phyloP scores from a whole-genome alignment of 2,329 filamentous ascomycete species.

The Parastagonospora nodorum region DNA sequence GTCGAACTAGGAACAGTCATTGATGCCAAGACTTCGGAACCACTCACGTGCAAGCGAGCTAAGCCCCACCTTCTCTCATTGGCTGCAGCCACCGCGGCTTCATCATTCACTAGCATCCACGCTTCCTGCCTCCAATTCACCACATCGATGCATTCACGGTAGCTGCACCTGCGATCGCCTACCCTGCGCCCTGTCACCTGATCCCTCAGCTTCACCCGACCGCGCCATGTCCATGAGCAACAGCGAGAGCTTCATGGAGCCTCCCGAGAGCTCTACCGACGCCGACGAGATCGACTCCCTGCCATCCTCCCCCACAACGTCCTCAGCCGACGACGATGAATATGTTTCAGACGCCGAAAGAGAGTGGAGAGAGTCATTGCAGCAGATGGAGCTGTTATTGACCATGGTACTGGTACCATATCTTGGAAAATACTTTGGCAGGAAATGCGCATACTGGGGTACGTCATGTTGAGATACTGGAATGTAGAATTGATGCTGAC shows the following conservation, averaged over 20 bases:
- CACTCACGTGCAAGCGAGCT: constrained; percentile 20
- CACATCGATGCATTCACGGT: constrained; percentile 25
- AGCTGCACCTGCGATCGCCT: constrained; percentile 10
- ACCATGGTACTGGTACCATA: constrained; percentile 96
- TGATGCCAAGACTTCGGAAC: constrained; percentile 18
- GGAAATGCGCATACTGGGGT: constrained; percentile 98
- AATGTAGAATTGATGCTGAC: constrained; percentile 2
- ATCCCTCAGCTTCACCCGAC: neutral
- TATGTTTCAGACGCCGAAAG: constrained; percentile 81
- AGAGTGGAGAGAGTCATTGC: constrained; percentile 92
- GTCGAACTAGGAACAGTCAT: constrained; percentile 12
- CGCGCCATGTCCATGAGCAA: constrained; percentile 44
- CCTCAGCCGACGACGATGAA: constrained; percentile 61
- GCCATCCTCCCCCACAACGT: constrained; percentile 57
- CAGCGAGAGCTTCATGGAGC: constrained; percentile 46
- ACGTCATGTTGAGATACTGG: constrained; percentile 46
- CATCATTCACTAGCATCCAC: constrained; percentile 3
- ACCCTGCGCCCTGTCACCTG: neutral
- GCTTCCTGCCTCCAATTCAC: constrained; percentile 4
- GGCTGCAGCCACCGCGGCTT: constrained; percentile 15
- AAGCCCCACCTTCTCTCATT: constrained; percentile 34
- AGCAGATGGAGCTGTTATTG: constrained; percentile 89
- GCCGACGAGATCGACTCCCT: constrained; percentile 56
- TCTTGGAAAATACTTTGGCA: constrained; percentile 89
- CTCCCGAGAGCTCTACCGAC: constrained; percentile 32